A percentile compares a stretch with the other conserved stretches of the same genome.
phyloP scores from a whole-genome alignment of 2,329 filamentous ascomycete genomes.

The Colletotrichum musae region DNA sequence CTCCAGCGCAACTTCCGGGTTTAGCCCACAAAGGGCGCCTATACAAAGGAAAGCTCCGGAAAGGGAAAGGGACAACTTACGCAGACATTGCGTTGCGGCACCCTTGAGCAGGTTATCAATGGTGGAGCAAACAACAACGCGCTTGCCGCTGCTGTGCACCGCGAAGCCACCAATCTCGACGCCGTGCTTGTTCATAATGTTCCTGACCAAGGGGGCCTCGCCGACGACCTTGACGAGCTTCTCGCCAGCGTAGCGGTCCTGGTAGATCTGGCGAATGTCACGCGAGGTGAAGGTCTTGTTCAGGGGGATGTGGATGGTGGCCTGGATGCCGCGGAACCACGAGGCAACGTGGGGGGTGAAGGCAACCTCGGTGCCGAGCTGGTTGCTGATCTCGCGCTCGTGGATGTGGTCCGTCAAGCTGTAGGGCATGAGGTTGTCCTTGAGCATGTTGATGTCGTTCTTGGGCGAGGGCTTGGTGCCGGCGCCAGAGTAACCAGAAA shows the following conservation, averaged over 20 bases:
- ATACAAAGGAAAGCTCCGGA: too few relatives aligned
- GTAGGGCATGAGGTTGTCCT: constrained; percentile 92
- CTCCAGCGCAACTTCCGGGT: too few relatives aligned
- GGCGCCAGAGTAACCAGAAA: constrained; percentile 94
- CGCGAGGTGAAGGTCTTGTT: constrained; percentile 89
- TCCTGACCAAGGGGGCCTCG: constrained; percentile 86
- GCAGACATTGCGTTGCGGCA: constrained; percentile 91
- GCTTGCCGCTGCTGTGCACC: constrained; percentile 89
- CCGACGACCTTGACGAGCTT: constrained; percentile 94
- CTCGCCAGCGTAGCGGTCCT: constrained; percentile 96
- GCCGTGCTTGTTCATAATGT: constrained; percentile 87
- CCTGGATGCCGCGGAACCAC: constrained; percentile 97
- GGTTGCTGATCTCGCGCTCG: constrained; percentile 88
- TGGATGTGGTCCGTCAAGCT: constrained; percentile 94
- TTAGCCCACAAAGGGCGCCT: too few relatives aligned
- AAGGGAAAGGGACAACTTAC: too few relatives aligned
- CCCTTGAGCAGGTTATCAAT: constrained; percentile 97
- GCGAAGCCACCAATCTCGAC: constrained; percentile 96
- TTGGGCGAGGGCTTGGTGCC: constrained; percentile 95
- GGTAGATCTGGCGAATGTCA: constrained; percentile 94
- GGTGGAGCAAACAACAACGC: constrained; percentile 93
- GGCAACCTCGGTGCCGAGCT: constrained; percentile 81
- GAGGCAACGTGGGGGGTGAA: constrained; percentile 96
- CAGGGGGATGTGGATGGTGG: constrained; percentile 91
- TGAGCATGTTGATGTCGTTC: constrained; percentile 88